phyloP scores from a whole-genome alignment of 305 asterid species.

The Fraxinus floribunda region DNA sequence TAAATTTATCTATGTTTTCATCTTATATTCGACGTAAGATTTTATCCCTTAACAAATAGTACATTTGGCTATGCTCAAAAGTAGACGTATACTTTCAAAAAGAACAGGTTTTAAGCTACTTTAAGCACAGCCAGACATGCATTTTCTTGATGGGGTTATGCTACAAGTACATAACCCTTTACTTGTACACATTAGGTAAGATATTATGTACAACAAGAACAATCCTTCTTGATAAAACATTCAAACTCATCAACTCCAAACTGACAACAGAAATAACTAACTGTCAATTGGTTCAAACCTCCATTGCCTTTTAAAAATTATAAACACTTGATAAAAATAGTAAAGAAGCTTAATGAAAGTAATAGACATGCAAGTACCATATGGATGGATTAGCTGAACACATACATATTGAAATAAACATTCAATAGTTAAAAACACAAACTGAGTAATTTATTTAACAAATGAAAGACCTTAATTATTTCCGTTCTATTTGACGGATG shows the following conservation, averaged over 20 bases:
- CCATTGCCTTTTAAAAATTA: not conserved
- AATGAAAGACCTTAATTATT: not conserved
- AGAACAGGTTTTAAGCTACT: not conserved
- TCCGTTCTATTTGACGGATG: not conserved
- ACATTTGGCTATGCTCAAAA: not conserved
- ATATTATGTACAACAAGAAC: no score
- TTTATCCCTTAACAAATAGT: no score
- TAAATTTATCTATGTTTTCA: no score
- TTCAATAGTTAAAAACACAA: no score
- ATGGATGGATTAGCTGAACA: not conserved
- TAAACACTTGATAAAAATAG: not conserved
- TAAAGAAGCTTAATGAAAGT: not conserved
- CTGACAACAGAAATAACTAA: not conserved
- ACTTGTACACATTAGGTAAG: no score
- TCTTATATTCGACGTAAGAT: no score
- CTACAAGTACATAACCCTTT: no score
- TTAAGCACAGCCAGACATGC: not conserved
- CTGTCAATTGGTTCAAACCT: not conserved
- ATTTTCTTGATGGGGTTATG: no score
- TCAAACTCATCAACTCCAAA: not conserved
- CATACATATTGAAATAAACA: no score
- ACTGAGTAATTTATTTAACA: no score
- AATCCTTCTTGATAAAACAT: not conserved
- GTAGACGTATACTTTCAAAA: not conserved
- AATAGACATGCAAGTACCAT: not conserved